phyloP scores from a whole-genome alignment of 306 rosid genomes.

The Cicer pinnatifidum region DNA sequence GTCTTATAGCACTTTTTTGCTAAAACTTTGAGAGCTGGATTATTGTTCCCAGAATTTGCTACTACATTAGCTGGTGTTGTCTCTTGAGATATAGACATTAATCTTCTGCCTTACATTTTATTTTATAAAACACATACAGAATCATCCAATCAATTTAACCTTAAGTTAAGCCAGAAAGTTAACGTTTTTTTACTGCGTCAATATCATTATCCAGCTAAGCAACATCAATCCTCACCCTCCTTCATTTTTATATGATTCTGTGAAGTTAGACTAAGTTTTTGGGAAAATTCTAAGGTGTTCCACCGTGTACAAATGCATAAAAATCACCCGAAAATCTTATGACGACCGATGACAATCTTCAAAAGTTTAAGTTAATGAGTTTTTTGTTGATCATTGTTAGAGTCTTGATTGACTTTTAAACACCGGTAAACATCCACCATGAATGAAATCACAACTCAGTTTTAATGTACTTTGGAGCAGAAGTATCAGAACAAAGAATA shows the following conservation, averaged over 20 bases:
- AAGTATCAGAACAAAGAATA: neutral
- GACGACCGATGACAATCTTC: no score
- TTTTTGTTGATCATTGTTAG: no score
- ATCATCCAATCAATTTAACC: neutral
- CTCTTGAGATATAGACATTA: conserved; percentile 9
- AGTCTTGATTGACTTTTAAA: no score
- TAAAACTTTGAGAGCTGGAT: conserved; percentile 18
- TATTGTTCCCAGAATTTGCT: conserved; percentile 18
- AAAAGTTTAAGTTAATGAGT: no score
- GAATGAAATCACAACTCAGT: neutral
- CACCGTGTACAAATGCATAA: no score
- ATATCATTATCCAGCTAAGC: neutral
- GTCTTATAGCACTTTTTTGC: conserved; percentile 17
- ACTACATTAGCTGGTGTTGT: conserved; percentile 15
- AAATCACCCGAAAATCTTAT: no score
- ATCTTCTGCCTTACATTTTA: neutral
- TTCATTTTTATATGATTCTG: neutral
- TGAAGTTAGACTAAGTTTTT: neutral
- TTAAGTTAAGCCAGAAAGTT: neutral
- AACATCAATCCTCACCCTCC: neutral
- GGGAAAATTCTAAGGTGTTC: neutral
- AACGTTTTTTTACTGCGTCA: neutral
- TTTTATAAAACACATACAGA: no score
- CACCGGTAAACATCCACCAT: no score
- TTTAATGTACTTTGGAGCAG: neutral